A percentile compares a stretch with the other conserved stretches of the same genome.
Conservation (phyloP, 129 eudicot species). For the Chrysanthemum makinoi region DNA sequence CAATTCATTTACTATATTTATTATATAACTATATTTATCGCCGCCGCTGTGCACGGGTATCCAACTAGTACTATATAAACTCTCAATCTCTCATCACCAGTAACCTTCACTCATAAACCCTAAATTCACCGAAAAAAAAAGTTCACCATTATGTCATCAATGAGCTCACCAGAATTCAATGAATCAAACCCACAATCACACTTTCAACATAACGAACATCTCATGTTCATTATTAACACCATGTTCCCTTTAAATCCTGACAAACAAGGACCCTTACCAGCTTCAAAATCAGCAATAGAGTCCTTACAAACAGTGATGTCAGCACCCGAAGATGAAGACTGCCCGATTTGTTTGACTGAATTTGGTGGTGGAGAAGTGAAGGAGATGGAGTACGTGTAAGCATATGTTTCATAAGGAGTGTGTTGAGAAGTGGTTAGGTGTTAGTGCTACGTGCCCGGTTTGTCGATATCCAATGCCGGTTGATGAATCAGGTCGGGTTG, state of each 20-base stretch:
- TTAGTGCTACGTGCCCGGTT: constrained; percentile 59
- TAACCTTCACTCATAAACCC: too few species aligned
- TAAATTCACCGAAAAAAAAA: too few species aligned
- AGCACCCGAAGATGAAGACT: constrained; percentile 41
- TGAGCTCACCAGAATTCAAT: constrained; percentile 18
- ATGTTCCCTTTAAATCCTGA: not conserved
- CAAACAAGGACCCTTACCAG: constrained; percentile 37
- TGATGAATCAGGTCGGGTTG: constrained; percentile 22
- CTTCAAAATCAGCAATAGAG: constrained; percentile 54
- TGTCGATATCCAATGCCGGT: constrained; percentile 60
- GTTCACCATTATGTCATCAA: constrained; percentile 16
- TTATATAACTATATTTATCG: too few species aligned
- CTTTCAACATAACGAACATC: too few species aligned
- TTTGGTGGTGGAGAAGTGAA: constrained; percentile 37
- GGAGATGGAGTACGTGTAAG: constrained; percentile 50
- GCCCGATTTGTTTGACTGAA: constrained; percentile 56
- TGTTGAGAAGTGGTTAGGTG: constrained; percentile 54
- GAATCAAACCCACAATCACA: too few species aligned
- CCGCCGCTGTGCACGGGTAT: too few species aligned
- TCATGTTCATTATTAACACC: too few species aligned
- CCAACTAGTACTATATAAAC: not conserved
- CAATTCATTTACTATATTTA: too few species aligned
- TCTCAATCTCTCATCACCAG: too few species aligned
- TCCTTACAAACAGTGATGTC: constrained; percentile 36
- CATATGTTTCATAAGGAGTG: constrained; percentile 54